A percentile compares a stretch with the other conserved stretches of the same genome.
These are phyloP conservation scores for Xylaria sp. DNA, from an alignment of 495 filamentous ascomycete species.

Conservation along the genomic window DNA sequence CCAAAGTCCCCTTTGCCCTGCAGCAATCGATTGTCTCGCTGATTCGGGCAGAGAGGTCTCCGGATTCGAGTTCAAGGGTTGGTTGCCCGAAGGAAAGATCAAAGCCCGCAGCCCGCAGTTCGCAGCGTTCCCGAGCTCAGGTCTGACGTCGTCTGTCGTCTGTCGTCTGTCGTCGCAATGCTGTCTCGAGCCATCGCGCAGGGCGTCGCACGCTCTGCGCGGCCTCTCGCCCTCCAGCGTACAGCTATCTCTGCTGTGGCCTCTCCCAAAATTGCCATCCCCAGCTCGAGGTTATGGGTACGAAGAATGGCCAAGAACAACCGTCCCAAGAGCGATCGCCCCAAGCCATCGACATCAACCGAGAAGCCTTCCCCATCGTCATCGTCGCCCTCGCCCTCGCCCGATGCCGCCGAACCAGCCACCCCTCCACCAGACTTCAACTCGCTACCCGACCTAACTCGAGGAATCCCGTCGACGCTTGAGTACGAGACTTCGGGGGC, in stretches of 20 bases:
- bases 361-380: conserved; percentile 33
- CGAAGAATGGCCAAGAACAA: conserved; percentile 52
- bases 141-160: conserved; percentile 25
- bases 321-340: conserved; percentile 27
- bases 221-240: conserved; percentile 37
- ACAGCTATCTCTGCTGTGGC: conserved; percentile 34
- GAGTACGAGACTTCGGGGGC: conserved; percentile 69
- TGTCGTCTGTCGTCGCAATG: too few relatives aligned
- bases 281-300: conserved; percentile 41
- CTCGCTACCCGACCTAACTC: conserved; percentile 84
- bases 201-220: conserved; percentile 48
- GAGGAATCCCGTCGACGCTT: conserved; percentile 89
- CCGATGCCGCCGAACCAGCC: conserved; percentile 27
- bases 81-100: neutral
- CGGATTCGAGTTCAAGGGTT: neutral
- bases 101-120: neutral
- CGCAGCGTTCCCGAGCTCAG: conserved; percentile 4
- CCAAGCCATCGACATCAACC: conserved; percentile 21
- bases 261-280: conserved; percentile 28
- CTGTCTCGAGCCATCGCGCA: conserved; percentile 51
- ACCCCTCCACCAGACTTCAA: conserved; percentile 46
- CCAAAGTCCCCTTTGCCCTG: neutral
- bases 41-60: neutral
- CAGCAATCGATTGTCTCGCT: neutral
- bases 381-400: conserved; percentile 29